Base-by-base conservation (phyloP, 164 flowering plant genomes). In the Vitis vinifera region DNA sequence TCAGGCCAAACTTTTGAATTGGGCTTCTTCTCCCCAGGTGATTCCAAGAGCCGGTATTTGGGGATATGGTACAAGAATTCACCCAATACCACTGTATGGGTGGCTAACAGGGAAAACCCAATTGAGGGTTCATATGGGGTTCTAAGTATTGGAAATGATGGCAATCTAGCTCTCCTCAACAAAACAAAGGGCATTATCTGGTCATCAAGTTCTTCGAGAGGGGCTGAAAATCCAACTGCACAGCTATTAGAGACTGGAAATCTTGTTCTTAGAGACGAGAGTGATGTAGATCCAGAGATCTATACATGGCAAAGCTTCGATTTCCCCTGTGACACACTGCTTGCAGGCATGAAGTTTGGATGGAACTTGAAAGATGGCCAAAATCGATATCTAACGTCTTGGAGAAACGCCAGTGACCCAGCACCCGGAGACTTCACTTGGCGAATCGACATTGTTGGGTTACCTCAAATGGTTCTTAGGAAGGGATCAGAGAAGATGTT, bases 371-470 rank as follows among this genome's bases (percentile, higher is more conserved):
- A 2, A 14, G 69, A 66, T 1, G 67, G 74, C 1, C 49, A 9
- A 59, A 65, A 66, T 2, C 17, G 66, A 29, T 57, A 30, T 27
- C 12, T 80, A 10, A 75, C 76, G 0, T 75, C 86, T 2, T 82
- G 86, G 86, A 80, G 62, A 49, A 69, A 56, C 23, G 1, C n/a
- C 1, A 11, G 67, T 9, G 77, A 82, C 55, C 85, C 82, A 44
- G 67, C 82, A 1, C 44, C 68, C 0, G 85, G 82, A 37, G 60
- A 67, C 1, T 81, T 30, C 65, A 62, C 55, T 1, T 51, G n/a
- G 52, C 37, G 48, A 23, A 6, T 77, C 2, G 79, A 68, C 5
- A 19, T 9, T 15, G 23, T 10, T 3, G 76, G 72, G 3, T 60
- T 60, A 17, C 74, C 77, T 0, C 63, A 68, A 30, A 0, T 59